Conservation (phyloP, 768 basidiomycete species). For the Mycena belliarum region DNA sequence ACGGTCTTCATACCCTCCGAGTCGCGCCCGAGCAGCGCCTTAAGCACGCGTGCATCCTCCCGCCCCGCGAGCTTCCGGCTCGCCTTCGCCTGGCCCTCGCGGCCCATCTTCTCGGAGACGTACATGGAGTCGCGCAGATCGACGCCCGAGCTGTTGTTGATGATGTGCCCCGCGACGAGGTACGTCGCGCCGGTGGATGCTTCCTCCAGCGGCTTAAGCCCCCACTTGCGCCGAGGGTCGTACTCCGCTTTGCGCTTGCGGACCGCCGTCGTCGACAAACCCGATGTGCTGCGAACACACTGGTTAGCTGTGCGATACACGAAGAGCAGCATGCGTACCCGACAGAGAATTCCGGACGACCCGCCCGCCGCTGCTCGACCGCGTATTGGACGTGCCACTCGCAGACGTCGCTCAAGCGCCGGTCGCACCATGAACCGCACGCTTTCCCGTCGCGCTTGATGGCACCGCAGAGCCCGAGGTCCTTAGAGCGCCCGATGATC, state of each 20-base stretch:
- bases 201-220: slow-evolving; percentile 58
- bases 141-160: slow-evolving; percentile 43
- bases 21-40: slow-evolving; percentile 61
- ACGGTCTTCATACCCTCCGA: slow-evolving; percentile 69
- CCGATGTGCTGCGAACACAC: slow-evolving; percentile 58
- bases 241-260: slow-evolving; percentile 57
- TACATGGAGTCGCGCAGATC: slow-evolving; percentile 47
- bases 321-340: slow-evolving; percentile 52
- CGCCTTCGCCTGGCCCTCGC: slow-evolving; percentile 78
- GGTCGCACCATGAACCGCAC: slow-evolving; percentile 92
- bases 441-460: slow-evolving; percentile 74
- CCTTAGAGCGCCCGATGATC: slow-evolving; percentile 82
- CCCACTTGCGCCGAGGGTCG: slow-evolving; percentile 76
- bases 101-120: slow-evolving; percentile 70
- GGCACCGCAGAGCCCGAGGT: slow-evolving; percentile 85
- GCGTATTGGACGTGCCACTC: slow-evolving; percentile 90
- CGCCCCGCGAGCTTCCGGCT: slow-evolving; percentile 59
- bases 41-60: slow-evolving; percentile 63
- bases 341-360: slow-evolving; percentile 81
- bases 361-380: slow-evolving; percentile 70
- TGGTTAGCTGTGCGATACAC: background rate
- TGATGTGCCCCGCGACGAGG: slow-evolving; percentile 76
- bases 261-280: slow-evolving; percentile 53
- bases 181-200: slow-evolving; percentile 60
- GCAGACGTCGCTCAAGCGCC: slow-evolving; percentile 81